phyloP scores from a whole-genome alignment of 2,329 filamentous ascomycete species.

The Arthrobotrys iridis region DNA sequence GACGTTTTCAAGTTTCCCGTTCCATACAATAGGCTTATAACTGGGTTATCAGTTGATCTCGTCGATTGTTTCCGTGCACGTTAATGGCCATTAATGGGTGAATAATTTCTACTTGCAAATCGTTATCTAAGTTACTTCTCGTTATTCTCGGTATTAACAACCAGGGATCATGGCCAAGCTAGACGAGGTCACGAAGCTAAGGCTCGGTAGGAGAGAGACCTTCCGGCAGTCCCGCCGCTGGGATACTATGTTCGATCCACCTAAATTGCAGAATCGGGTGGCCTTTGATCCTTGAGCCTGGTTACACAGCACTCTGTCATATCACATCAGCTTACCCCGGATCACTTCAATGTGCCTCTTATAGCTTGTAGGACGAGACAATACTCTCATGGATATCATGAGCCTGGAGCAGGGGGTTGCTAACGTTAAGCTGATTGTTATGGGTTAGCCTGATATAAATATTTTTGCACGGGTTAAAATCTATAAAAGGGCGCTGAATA shows the following conservation, averaged over 20 bases:
- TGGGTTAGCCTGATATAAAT: no score
- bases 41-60: no score
- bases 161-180: not conserved
- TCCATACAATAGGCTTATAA: no score
- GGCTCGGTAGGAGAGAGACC: constrained; percentile 2
- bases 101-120: not conserved
- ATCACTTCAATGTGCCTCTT: not conserved
- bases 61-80: no score
- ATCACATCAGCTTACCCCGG: constrained; percentile 13
- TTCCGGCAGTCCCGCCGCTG: constrained; percentile 18
- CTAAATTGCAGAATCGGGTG: not conserved
- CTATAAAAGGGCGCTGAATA: not conserved
- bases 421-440: not conserved
- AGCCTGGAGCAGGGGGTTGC: not conserved
- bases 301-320: not conserved
- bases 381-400: not conserved
- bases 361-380: no score
- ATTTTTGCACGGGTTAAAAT: not conserved
- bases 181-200: not conserved
- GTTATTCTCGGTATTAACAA: constrained; percentile 20
- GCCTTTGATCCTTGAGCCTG: not conserved
- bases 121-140: constrained; percentile 4
- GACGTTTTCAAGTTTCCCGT: not conserved
- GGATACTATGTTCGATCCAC: not conserved
- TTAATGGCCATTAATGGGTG: no score